Evolutionary conservation across 257 asterid species (phyloP).

Genomic region (Ajuga chamaepitys): DNA sequence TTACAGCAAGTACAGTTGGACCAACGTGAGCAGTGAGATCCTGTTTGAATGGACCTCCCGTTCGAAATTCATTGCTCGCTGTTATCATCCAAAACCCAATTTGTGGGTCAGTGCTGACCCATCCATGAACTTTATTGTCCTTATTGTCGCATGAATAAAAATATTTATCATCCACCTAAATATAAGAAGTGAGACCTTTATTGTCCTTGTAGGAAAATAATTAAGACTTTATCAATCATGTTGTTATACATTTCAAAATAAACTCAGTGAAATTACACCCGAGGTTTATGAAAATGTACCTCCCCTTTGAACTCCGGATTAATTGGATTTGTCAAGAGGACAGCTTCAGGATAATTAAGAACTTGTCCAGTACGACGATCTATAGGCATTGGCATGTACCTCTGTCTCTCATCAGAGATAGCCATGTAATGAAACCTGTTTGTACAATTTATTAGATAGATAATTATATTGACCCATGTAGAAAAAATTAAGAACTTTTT

Average conservation of each 20-base stretch:
- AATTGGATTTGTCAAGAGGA: constrained; percentile 34
- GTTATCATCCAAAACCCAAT: constrained; percentile 73
- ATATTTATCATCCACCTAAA: constrained; percentile 83
- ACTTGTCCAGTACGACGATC: constrained; percentile 30
- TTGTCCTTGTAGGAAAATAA: too few species aligned
- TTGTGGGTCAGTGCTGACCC: constrained; percentile 30
- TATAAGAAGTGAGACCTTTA: too few species aligned
- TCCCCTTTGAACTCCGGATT: constrained; percentile 41
- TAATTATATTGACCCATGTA: neutral
- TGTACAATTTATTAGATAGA: neutral
- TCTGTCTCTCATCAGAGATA: constrained; percentile 44
- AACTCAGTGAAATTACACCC: too few species aligned
- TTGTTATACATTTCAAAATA: too few species aligned
- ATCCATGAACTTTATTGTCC: constrained; percentile 63
- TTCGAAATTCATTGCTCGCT: constrained; percentile 56
- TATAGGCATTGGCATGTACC: constrained; percentile 38
- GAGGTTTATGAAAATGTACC: too few species aligned
- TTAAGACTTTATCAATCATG: too few species aligned
- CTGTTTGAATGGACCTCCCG: constrained; percentile 64
- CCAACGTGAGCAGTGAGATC: constrained; percentile 80
- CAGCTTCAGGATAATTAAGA: constrained; percentile 52
- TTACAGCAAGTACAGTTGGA: constrained; percentile 47
- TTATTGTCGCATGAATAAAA: constrained; percentile 43
- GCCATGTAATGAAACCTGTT: constrained; percentile 63
- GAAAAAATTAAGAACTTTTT: too few species aligned